A percentile compares a stretch with the other conserved stretches of the same genome.
Evolutionary conservation across 371 early-diverging fungal genomes (phyloP).

Genomic region (Rhizopus sp.): DNA sequence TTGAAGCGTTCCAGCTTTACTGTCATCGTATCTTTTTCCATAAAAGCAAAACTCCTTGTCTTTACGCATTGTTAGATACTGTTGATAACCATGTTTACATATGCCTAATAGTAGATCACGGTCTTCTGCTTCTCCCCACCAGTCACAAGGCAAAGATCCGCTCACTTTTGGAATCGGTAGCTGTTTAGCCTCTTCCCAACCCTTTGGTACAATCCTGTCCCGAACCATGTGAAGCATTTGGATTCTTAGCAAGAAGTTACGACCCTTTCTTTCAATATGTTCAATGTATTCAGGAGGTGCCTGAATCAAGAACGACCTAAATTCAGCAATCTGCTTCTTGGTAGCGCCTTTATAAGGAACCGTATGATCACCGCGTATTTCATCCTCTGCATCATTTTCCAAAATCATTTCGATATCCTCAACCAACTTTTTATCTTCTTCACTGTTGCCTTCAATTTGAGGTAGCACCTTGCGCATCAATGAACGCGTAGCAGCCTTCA

Average conservation of each 20-base stretch:
- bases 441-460: constrained; percentile 26
- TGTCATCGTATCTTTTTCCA: constrained; percentile 49
- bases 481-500: constrained; percentile 53
- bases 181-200: constrained; percentile 55
- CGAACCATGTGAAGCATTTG: constrained; percentile 74
- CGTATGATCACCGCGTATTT: constrained; percentile 26
- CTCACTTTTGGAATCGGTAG: constrained; percentile 61
- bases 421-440: constrained; percentile 40
- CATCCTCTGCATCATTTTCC: constrained; percentile 35
- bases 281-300: constrained; percentile 72
- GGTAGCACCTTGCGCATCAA: constrained; percentile 37
- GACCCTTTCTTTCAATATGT: constrained; percentile 64
- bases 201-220: constrained; percentile 59
- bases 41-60: constrained; percentile 71
- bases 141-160: constrained; percentile 61
- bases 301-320: constrained; percentile 64
- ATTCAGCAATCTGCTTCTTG: constrained; percentile 61
- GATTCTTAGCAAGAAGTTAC: constrained; percentile 73
- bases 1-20: constrained; percentile 34
- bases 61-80: constrained; percentile 61
- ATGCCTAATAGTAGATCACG: constrained; percentile 75
- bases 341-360: constrained; percentile 64
- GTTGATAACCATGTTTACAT: constrained; percentile 79
- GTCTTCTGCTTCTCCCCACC: constrained; percentile 83
- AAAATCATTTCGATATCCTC: constrained; percentile 38